Evolutionary conservation across 73 alveolate species (phyloP), one percentile per base, ranked within the genome.

Genomic region (Stentor coeruleus): DNA sequence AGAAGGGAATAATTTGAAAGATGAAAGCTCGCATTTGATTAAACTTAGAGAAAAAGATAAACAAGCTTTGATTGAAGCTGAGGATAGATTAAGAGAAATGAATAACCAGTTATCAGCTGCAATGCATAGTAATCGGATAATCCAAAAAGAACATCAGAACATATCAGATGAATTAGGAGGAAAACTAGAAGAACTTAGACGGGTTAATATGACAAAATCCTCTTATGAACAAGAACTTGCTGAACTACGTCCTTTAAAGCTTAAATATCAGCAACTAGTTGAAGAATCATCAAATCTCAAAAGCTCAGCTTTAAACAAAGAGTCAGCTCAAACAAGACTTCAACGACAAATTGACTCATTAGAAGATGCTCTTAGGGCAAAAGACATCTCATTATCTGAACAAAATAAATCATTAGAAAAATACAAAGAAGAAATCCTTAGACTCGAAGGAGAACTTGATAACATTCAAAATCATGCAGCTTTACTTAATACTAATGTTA

Each of bases 201-300:
- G 39, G 30, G 2, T 35, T 3, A 88, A 79, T 76, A 88, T 49
- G 36, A 84, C 39, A 3, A 81, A 77, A 57, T 28, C 81, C 11
- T 39, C 37, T 37, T 74, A 38, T 3, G 84, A 86, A 75, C 83
- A 84, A 36, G 88, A 86, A 73, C 81, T 88, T 36, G 39, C 87
- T 37, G 84, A 85, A 38, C 82, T 88, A 6, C 37, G 94, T 3
- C 94, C 94, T 0, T 35, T 88, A n/a, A 85, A 76, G 58, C 37
- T 31, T 28, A 41, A 86, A 59, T 55, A 59, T 0, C 86, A 75
- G 59, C 74, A 84, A 42, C 4, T 30, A 20, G 36, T 66, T 1
- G 79, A 66, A 20, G 79, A 66, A 33, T 28, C n/a, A 37, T 31
- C n/a, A 26, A 15, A 26, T 15, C 37, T 66, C 20, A 66, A 66